Evolutionary conservation across 2,329 filamentous ascomycete genomes (phyloP).

Genomic region (Claviceps cyperi): DNA sequence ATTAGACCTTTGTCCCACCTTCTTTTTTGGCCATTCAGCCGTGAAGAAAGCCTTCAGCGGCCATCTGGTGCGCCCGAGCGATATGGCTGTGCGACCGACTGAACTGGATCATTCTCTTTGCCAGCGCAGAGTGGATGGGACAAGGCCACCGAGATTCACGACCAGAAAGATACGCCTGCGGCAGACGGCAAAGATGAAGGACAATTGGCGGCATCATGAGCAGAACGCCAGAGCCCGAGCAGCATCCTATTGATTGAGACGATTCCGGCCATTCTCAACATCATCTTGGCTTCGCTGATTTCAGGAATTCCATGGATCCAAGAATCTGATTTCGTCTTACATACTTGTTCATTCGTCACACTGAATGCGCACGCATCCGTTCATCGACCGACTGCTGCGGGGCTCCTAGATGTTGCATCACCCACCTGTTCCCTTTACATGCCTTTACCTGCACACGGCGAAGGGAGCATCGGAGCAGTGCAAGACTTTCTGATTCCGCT

Average conservation of each 20-base stretch:
- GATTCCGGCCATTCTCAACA: too few relatives aligned
- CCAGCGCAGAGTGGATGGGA: conserved; percentile 1
- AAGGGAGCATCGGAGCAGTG: not conserved
- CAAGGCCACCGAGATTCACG: not conserved
- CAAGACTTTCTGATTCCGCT: not conserved
- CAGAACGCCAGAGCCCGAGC: too few relatives aligned
- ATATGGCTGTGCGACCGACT: conserved; percentile 1
- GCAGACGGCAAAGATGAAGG: not conserved
- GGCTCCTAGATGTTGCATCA: not conserved
- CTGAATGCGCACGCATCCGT: not conserved
- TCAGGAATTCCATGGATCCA: too few relatives aligned
- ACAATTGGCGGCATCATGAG: not conserved
- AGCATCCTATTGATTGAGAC: too few relatives aligned
- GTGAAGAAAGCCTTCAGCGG: not conserved
- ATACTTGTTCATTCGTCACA: conserved; percentile 1
- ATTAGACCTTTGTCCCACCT: too few relatives aligned
- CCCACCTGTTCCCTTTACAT: too few relatives aligned
- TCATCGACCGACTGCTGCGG: not conserved
- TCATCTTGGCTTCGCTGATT: too few relatives aligned
- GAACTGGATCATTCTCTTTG: not conserved
- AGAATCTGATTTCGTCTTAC: too few relatives aligned
- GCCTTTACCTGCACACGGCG: not conserved
- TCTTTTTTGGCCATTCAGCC: not conserved
- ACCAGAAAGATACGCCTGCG: not conserved
- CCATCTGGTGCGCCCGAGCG: not conserved